phyloP scores from a whole-genome alignment of 202 grass and related monocot genomes.

The Carex sylvatica region DNA sequence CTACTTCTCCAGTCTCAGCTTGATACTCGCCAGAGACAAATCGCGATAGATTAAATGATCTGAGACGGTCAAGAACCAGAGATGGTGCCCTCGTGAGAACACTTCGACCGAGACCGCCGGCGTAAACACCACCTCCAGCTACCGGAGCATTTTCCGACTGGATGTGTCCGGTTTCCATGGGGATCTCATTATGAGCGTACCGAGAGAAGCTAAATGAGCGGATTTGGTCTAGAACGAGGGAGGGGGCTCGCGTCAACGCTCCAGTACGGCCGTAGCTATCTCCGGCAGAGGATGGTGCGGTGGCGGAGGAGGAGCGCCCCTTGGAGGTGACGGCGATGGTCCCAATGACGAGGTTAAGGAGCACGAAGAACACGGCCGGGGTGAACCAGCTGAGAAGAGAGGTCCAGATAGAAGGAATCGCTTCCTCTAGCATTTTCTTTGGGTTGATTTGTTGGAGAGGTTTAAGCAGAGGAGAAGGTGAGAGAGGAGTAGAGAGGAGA shows the following conservation, averaged over 20 bases:
- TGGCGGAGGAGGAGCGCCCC: background rate
- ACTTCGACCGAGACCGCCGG: background rate
- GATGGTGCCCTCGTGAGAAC: conserved; percentile 33
- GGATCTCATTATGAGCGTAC: conserved; percentile 18
- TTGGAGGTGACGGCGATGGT: conserved; percentile 83
- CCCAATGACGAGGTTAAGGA: conserved; percentile 80
- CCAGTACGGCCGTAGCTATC: background rate
- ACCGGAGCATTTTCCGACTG: background rate
- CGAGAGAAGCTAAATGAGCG: conserved; percentile 54
- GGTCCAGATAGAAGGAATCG: conserved; percentile 55
- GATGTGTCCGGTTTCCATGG: background rate
- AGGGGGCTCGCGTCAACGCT: conserved; percentile 42
- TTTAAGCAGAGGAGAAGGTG: background rate
- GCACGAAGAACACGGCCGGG: conserved; percentile 62
- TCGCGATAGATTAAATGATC: conserved; percentile 53
- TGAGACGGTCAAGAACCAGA: conserved; percentile 58
- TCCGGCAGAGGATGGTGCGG: background rate
- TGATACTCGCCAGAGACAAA: conserved; percentile 18
- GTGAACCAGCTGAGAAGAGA: conserved; percentile 66
- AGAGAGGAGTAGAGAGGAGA: conserved; percentile 9
- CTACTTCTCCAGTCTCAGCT: background rate
- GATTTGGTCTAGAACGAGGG: conserved; percentile 61
- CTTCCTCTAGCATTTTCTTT: conserved; percentile 47
- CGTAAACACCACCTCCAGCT: background rate
- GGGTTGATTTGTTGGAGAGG: background rate